Evolutionary conservation across 2,329 filamentous ascomycete genomes (phyloP).

Genomic region (Calonectria pteridis): DNA sequence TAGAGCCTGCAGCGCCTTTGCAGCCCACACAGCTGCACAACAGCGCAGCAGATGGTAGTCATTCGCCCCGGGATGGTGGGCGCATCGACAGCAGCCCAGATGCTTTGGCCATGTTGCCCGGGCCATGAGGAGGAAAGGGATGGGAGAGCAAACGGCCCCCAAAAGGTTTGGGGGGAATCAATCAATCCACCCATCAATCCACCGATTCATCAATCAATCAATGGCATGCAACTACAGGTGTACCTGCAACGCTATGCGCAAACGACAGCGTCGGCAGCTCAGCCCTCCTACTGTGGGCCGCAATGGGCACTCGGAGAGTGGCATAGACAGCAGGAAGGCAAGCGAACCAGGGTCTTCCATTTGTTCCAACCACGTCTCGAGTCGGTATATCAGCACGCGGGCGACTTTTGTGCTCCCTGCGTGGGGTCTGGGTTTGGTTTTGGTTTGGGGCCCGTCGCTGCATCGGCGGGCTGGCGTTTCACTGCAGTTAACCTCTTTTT

Average conservation of each 20-base stretch:
- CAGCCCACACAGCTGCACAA: constrained; percentile 17
- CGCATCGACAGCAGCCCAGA: constrained; percentile 7
- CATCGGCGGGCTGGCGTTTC: constrained; percentile 33
- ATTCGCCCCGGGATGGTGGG: constrained; percentile 12
- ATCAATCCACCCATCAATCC: neutral
- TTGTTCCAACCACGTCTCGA: constrained; percentile 32
- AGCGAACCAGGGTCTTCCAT: constrained; percentile 5
- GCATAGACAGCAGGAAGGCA: neutral
- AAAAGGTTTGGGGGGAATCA: neutral
- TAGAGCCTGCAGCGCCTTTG: constrained; percentile 22
- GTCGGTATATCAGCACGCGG: constrained; percentile 41
- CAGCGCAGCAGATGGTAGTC: constrained; percentile 17
- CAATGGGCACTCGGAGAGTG: neutral
- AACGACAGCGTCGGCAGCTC: neutral
- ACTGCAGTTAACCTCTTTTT: constrained; percentile 24
- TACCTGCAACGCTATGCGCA: neutral
- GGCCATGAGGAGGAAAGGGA: neutral
- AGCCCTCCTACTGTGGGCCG: neutral
- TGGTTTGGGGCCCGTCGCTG: constrained; percentile 16
- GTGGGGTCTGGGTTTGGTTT: constrained; percentile 34
- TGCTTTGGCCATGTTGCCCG: constrained; percentile 8
- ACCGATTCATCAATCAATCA: neutral
- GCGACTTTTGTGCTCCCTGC: constrained; percentile 28
- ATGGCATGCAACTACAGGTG: neutral
- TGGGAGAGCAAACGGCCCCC: neutral